Conservation (phyloP, 139 green algal species). For the Chlamydomonas sp. region DNA sequence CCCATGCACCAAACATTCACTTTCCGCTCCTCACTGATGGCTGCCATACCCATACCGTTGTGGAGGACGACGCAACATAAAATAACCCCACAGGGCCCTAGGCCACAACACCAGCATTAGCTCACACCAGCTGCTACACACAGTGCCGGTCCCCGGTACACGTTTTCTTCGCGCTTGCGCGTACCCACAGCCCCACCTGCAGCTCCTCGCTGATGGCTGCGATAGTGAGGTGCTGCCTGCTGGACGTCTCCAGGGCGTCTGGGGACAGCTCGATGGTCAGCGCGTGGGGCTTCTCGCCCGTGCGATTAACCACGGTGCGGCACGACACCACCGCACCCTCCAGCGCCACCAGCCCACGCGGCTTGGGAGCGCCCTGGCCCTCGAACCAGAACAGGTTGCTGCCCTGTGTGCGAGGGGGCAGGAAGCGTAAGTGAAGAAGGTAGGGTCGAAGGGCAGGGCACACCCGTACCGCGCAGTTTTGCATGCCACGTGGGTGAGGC, state of each 20-base stretch:
- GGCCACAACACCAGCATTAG: too few relatives aligned
- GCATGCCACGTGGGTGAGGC: too few relatives aligned
- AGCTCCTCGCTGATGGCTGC: conserved; percentile 30
- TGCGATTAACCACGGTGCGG: conserved; percentile 20
- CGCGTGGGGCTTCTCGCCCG: conserved; percentile 17
- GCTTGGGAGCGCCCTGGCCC: background rate
- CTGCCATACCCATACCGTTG: too few relatives aligned
- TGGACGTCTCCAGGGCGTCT: background rate
- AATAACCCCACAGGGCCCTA: too few relatives aligned
- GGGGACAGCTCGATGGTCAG: conserved; percentile 1
- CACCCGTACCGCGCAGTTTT: too few relatives aligned
- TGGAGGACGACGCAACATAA: too few relatives aligned
- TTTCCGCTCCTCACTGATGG: background rate
- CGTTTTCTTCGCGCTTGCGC: background rate
- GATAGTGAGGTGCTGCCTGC: background rate
- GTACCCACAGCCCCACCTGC: background rate
- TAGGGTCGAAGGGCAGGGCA: too few relatives aligned
- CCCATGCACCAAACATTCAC: background rate
- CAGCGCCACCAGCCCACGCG: conserved; percentile 11
- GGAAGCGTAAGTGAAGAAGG: background rate
- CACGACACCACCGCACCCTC: conserved; percentile 1
- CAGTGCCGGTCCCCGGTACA: background rate
- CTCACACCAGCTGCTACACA: background rate
- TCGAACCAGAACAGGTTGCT: conserved; percentile 43
- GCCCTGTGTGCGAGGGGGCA: background rate